A percentile compares a stretch with the other conserved stretches of the same genome.
These are phyloP conservation scores for Nakazawaea pomicola DNA, from an alignment of 805 yeast genomes.

Conservation along the genomic window DNA sequence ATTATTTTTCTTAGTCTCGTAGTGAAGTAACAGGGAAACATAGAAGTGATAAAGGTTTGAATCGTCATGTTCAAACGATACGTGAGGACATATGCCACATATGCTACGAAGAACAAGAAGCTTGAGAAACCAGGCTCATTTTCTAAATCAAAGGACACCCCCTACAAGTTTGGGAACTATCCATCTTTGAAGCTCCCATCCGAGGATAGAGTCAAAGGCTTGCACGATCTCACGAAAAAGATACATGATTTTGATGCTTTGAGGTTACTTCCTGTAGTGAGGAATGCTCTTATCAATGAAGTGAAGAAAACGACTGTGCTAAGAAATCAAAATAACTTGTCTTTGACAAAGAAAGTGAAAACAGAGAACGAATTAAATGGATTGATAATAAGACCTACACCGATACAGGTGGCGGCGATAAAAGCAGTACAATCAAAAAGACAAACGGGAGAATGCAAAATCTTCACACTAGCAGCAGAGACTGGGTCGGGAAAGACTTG, in stretches of 20 bases:
- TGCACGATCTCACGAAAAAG: conserved; percentile 40
- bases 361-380: conserved; percentile 30
- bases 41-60: neutral
- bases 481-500: conserved; percentile 97
- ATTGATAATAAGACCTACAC: conserved; percentile 54
- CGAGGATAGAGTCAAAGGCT: conserved; percentile 26
- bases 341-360: conserved; percentile 23
- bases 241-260: conserved; percentile 63
- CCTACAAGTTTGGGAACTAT: conserved; percentile 42
- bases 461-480: conserved; percentile 86
- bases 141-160: conserved; percentile 15
- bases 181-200: conserved; percentile 41
- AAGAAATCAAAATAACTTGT: conserved; percentile 27
- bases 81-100: conserved; percentile 6
- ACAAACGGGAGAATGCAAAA: conserved; percentile 37
- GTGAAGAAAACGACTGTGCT: conserved; percentile 42
- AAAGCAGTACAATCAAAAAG: conserved; percentile 45
- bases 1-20: neutral
- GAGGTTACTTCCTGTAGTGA: conserved; percentile 59
- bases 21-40: neutral
- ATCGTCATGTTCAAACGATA: neutral
- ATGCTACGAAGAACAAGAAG: conserved; percentile 12
- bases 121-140: conserved; percentile 19
- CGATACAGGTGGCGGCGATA: conserved; percentile 78
- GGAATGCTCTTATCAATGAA: conserved; percentile 53